phyloP scores from a whole-genome alignment of 208 protist genomes.

The Trypanosoma melophagium region DNA sequence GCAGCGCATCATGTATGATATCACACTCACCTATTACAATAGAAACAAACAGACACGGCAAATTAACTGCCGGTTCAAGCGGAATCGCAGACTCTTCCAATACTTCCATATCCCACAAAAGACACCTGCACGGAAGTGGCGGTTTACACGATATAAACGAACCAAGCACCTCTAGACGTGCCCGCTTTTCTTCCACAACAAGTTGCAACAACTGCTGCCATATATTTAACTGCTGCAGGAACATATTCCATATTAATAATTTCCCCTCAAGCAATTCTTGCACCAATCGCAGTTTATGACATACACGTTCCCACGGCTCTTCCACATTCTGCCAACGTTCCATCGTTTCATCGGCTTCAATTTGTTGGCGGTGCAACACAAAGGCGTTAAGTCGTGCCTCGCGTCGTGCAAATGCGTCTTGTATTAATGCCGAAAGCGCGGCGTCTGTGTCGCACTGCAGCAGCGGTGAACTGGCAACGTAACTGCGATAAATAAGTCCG shows the following conservation, averaged over 20 bases:
- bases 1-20: constrained; percentile 31
- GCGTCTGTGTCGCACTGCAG: constrained; percentile 6
- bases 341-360: constrained; percentile 12
- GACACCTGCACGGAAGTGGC: constrained; percentile 42
- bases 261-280: constrained; percentile 33
- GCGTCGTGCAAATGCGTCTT: too few species aligned
- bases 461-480: constrained; percentile 30
- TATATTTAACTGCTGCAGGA: constrained; percentile 23
- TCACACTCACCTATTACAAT: constrained; percentile 39
- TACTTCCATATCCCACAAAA: constrained; percentile 51
- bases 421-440: too few species aligned
- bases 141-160: constrained; percentile 53
- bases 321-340: neutral
- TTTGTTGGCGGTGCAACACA: too few species aligned
- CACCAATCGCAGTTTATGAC: neutral
- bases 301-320: neutral
- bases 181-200: constrained; percentile 39
- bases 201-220: constrained; percentile 21
- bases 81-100: constrained; percentile 46
- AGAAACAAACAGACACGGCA: constrained; percentile 43
- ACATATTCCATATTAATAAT: constrained; percentile 31
- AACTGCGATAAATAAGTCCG: constrained; percentile 30
- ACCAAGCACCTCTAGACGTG: constrained; percentile 34
- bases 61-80: constrained; percentile 36
- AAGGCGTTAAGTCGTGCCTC: too few species aligned